A percentile compares a stretch with the other conserved stretches of the same genome.
phyloP scores from a whole-genome alignment of 805 yeast genomes.

The Spathaspora hagerdaliae region DNA sequence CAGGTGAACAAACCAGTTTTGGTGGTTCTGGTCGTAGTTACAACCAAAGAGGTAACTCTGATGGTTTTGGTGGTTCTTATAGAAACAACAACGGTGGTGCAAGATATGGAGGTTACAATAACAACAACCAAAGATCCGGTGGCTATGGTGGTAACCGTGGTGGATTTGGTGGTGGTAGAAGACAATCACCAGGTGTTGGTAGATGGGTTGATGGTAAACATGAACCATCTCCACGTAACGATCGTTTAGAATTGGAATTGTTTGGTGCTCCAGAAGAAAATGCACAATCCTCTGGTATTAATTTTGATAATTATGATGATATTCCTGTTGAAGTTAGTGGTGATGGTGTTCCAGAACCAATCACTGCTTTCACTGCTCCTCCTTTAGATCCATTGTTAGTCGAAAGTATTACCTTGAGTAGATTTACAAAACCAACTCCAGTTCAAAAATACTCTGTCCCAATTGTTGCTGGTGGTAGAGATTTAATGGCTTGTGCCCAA shows the following conservation, averaged over 20 bases:
- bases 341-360: conserved; percentile 90
- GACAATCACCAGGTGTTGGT: conserved; percentile 63
- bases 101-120: conserved; percentile 21
- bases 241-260: conserved; percentile 68
- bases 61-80: conserved; percentile 14
- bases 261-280: conserved; percentile 80
- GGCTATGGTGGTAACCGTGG: conserved; percentile 24
- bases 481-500: conserved; percentile 96
- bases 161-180: conserved; percentile 28
- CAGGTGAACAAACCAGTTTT: conserved; percentile 4
- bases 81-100: conserved; percentile 17
- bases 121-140: conserved; percentile 8
- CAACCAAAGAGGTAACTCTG: conserved; percentile 5
- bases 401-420: conserved; percentile 80
- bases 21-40: conserved; percentile 8
- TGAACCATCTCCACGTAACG: conserved; percentile 72
- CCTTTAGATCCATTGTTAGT: conserved; percentile 85
- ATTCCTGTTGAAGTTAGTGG: conserved; percentile 99
- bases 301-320: conserved; percentile 97
- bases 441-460: conserved; percentile 94
- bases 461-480: conserved; percentile 83
- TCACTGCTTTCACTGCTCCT: conserved; percentile 81
- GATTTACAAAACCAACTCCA: conserved; percentile 95
- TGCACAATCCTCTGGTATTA: conserved; percentile 87
- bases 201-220: conserved; percentile 85